Evolutionary conservation across 176 grass and related monocot species (phyloP), one percentile per base, ranked within the genome.

Genomic region (Rhynchospora breviuscula): DNA sequence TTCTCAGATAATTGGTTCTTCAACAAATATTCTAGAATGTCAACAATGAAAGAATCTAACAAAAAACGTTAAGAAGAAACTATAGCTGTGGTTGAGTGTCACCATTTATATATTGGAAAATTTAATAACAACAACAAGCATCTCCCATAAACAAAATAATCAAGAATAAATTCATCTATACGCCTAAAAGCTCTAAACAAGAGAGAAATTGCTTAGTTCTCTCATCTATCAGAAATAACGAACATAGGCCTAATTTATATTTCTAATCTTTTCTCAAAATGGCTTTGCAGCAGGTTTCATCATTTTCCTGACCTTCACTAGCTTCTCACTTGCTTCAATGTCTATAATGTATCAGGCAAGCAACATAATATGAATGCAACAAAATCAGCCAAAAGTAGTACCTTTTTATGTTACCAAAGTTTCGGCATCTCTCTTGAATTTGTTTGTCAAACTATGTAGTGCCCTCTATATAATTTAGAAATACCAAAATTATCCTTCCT

Each of bases 201-300:
- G 69, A 73, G 65, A 68, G 70, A 51, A 74, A 51, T 74, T 47
- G 2, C 44, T 23, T n/a, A 23, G 44, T 18, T 26, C 43, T 35
- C 43, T 44, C 43, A 21, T 11, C 49, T 12, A 5, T 40, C 23
- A 22, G 35, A 40, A 40, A 40, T 40, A 40, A 40, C 2, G 35
- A 40, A 40, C 1, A 40, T 40, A 5, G 35, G 0, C 35, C 2
- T 40, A 4, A 40, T 40, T 40, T 40, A 40, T 40, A 40, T 40
- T 5, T 5, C 35, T 40, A 40, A 40, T 40, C 35, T 60, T 26
- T 77, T 76, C 8, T 77, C 73, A 97, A 85, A 97, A 97, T 67
- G 95, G 95, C 75, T 59, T 93, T 14, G 87, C 87, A 82, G 92
- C 92, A 87, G 88, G 87, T 93, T 97, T 81, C 95, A 92, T 94